phyloP scores from a whole-genome alignment of 1,284 basidiomycete species.

The Ceratobasidium sp. region DNA sequence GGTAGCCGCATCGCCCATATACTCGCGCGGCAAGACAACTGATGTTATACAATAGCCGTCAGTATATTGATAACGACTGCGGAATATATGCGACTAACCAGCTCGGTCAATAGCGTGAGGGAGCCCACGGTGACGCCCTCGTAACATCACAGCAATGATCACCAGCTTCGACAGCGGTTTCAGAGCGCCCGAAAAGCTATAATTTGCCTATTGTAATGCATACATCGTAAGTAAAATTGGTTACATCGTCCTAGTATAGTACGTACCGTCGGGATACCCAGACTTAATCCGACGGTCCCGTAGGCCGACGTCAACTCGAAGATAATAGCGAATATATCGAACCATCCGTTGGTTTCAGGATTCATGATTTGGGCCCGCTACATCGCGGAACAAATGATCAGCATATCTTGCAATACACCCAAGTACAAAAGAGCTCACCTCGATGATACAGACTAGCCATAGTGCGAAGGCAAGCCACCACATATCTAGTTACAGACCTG shows the following conservation, averaged over 20 bases:
- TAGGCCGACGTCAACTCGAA: slow-evolving; percentile 94
- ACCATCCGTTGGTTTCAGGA: slow-evolving; percentile 70
- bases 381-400: not conserved
- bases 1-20: not conserved
- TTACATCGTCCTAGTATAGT: slow-evolving; percentile 39
- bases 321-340: slow-evolving; percentile 83
- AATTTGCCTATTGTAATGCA: slow-evolving; percentile 68
- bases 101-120: slow-evolving; percentile 54
- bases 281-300: slow-evolving; percentile 88
- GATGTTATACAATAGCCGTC: slow-evolving; percentile 4
- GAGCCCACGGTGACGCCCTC: slow-evolving; percentile 89
- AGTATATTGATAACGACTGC: not conserved
- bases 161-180: slow-evolving; percentile 89
- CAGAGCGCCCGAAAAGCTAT: slow-evolving; percentile 85
- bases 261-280: slow-evolving; percentile 64
- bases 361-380: slow-evolving; percentile 72
- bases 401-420: slow-evolving; percentile 6
- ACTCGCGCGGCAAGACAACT: slow-evolving; percentile 41
- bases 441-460: slow-evolving; percentile 89
- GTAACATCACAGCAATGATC: slow-evolving; percentile 88
- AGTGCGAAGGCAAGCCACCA: slow-evolving; percentile 89
- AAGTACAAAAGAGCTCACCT: slow-evolving; percentile 65
- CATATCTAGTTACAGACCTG: slow-evolving; percentile 71
- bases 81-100: slow-evolving; percentile 17
- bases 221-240: not conserved